phyloP scores from a whole-genome alignment of 805 yeast species.

The Hanseniaspora singularis region DNA sequence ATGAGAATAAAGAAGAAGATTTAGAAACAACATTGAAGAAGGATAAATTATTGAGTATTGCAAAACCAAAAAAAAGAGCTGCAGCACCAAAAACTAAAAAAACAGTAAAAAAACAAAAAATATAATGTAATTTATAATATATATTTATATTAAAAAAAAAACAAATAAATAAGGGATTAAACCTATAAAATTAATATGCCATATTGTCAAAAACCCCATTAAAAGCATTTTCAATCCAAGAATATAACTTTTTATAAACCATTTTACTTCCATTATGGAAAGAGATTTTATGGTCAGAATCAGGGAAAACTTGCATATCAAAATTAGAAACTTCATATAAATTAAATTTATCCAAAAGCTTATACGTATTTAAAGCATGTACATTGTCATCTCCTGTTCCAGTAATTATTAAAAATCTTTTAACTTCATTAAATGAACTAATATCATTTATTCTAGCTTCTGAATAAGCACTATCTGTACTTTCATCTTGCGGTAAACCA shows the following conservation, averaged over 20 bases:
- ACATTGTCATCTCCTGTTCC: slow-evolving; percentile 82
- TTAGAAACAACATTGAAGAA: slow-evolving; percentile 28
- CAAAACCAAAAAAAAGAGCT: slow-evolving; percentile 21
- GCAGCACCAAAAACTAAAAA: slow-evolving; percentile 17
- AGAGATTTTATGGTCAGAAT: slow-evolving; percentile 73
- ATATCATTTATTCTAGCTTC: slow-evolving; percentile 35
- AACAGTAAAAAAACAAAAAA: slow-evolving; percentile 20
- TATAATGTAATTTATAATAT: not conserved
- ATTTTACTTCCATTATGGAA: slow-evolving; percentile 69
- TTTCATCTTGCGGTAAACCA: slow-evolving; percentile 29
- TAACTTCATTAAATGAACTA: slow-evolving; percentile 35
- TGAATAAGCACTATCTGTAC: slow-evolving; percentile 40
- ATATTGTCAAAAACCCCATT: slow-evolving; percentile 27
- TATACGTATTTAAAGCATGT: slow-evolving; percentile 58
- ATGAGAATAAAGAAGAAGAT: slow-evolving; percentile 23
- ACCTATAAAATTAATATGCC: not conserved
- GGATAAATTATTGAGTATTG: slow-evolving; percentile 27
- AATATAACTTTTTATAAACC: slow-evolving; percentile 55
- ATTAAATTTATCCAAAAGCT: slow-evolving; percentile 50
- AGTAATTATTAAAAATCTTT: slow-evolving; percentile 57
- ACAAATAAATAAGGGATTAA: slow-evolving; percentile 25
- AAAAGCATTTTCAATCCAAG: slow-evolving; percentile 59
- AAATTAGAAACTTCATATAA: slow-evolving; percentile 48
- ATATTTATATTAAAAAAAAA: not conserved
- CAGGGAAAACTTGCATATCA: slow-evolving; percentile 84